A percentile compares a stretch with the other conserved stretches of the same genome.
These are phyloP conservation scores for Poteriospumella lacustris DNA, from an alignment of 108 stramenopile genomes.

Conservation along the genomic window DNA sequence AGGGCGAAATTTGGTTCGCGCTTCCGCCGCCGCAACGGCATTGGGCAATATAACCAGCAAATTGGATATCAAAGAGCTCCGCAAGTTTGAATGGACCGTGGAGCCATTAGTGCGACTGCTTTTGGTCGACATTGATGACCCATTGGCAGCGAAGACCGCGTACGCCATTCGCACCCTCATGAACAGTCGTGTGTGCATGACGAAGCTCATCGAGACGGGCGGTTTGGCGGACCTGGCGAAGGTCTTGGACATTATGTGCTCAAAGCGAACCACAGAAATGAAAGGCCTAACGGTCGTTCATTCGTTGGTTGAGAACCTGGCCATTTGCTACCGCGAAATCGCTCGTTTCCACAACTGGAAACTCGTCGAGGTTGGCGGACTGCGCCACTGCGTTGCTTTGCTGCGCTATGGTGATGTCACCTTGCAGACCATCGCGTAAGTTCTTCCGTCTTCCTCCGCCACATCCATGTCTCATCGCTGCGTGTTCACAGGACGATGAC, in stretches of 20 bases:
- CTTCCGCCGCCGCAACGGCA: constrained; percentile 9
- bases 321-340: constrained; percentile 14
- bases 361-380: not conserved
- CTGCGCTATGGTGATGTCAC: constrained; percentile 21
- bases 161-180: not conserved
- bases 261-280: not conserved
- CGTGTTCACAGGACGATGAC: not conserved
- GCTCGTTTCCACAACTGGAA: constrained; percentile 7
- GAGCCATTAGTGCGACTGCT: constrained; percentile 1
- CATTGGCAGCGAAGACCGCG: constrained; percentile 10
- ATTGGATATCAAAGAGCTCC: constrained; percentile 12
- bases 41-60: not conserved
- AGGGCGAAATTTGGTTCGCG: not conserved
- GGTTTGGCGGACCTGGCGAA: not conserved
- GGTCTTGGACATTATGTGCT: not conserved
- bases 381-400: not conserved
- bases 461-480: not conserved
- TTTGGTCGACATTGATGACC: constrained; percentile 19
- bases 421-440: not conserved
- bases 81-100: not conserved
- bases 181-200: not conserved
- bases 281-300: not conserved
- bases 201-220: not conserved
- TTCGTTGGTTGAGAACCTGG: not conserved
- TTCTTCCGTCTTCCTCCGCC: not conserved